Evolutionary conservation across 2,329 filamentous ascomycete species (phyloP).

Genomic region (Colletotrichum chlorophyti): DNA sequence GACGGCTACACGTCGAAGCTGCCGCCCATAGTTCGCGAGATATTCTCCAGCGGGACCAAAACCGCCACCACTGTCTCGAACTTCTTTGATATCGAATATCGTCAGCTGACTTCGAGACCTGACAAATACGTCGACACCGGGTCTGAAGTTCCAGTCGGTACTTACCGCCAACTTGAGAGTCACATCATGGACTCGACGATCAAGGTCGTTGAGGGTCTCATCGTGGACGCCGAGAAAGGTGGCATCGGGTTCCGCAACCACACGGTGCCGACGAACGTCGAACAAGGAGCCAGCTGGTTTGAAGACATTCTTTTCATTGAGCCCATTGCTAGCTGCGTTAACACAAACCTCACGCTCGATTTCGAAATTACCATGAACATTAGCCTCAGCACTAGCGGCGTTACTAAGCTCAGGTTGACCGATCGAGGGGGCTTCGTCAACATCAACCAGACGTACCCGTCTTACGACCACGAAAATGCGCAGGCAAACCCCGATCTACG

Average conservation of each 20-base stretch:
- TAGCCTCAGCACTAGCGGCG: background rate
- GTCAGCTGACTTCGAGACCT: conserved; percentile 29
- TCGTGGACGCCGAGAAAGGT: conserved; percentile 48
- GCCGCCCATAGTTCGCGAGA: conserved; percentile 39
- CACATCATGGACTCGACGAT: conserved; percentile 41
- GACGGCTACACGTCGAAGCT: conserved; percentile 35
- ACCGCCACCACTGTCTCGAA: conserved; percentile 44
- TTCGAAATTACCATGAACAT: conserved; percentile 38
- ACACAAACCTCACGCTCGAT: conserved; percentile 50
- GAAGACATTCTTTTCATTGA: conserved; percentile 56
- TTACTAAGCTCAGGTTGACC: conserved; percentile 39
- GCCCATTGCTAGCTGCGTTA: conserved; percentile 50
- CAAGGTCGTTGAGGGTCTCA: conserved; percentile 47
- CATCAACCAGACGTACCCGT: conserved; percentile 42
- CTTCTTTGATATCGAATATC: conserved; percentile 49
- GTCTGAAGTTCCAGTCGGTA: conserved; percentile 36
- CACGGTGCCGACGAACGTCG: conserved; percentile 40
- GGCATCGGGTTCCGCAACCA: conserved; percentile 55
- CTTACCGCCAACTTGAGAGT: conserved; percentile 31
- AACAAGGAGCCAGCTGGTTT: conserved; percentile 47
- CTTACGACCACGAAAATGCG: conserved; percentile 36
- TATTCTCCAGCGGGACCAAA: conserved; percentile 44
- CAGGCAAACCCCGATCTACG: conserved; percentile 44
- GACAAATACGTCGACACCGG: conserved; percentile 38
- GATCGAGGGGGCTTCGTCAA: conserved; percentile 52